Conservation (phyloP, 2,329 filamentous ascomycete genomes). For the Cordyceps cateniannulata region DNA sequence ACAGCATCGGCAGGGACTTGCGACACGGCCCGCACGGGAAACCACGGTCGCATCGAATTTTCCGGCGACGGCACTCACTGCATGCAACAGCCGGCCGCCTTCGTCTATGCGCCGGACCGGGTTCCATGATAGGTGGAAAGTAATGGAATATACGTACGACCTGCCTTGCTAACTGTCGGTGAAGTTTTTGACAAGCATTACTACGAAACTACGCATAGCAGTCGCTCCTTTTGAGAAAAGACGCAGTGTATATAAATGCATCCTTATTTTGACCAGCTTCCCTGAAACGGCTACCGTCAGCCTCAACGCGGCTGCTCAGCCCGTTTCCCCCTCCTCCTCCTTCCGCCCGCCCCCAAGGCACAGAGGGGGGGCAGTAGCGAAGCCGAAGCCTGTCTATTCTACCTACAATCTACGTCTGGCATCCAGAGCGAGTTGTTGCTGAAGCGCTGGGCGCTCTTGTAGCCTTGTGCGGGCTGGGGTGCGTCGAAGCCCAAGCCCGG, state of each 20-base stretch:
- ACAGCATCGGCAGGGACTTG: conserved; percentile 13
- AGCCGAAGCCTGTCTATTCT: background rate
- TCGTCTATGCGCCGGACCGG: conserved; percentile 15
- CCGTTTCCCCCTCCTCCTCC: background rate
- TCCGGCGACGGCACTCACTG: conserved; percentile 16
- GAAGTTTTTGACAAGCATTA: background rate
- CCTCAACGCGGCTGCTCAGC: background rate
- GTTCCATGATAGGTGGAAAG: conserved; percentile 10
- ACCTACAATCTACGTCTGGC: background rate
- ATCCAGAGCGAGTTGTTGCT: background rate
- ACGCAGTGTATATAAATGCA: background rate
- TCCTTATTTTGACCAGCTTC: background rate
- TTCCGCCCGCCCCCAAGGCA: too few relatives aligned
- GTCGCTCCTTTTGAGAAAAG: background rate
- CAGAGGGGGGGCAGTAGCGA: too few relatives aligned
- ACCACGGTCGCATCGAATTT: conserved; percentile 16
- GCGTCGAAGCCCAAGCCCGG: too few relatives aligned
- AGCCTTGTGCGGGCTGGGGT: background rate
- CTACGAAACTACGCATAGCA: background rate
- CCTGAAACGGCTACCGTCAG: background rate
- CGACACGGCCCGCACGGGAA: conserved; percentile 16
- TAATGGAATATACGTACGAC: background rate
- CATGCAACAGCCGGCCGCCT: conserved; percentile 16
- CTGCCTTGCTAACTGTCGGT: background rate
- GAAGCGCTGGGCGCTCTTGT: background rate